phyloP scores from a whole-genome alignment of 148 eudicot genomes.

The Spergularia bocconei region DNA sequence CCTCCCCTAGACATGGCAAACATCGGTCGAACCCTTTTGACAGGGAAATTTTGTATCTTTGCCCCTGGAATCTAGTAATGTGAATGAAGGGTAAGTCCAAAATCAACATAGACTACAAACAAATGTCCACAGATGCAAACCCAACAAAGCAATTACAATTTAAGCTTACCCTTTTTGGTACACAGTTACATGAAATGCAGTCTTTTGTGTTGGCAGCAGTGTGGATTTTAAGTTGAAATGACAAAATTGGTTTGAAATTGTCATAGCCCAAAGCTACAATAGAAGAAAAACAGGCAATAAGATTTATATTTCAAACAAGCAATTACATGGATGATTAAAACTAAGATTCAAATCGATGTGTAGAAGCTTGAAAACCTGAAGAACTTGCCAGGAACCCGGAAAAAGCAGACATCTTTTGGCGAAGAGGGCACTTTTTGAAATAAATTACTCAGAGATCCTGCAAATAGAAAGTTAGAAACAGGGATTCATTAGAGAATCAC shows the following conservation, averaged over 20 bases:
- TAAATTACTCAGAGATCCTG: not conserved
- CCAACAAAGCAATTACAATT: not conserved
- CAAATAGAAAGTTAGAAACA: not conserved
- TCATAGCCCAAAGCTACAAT: conserved; percentile 25
- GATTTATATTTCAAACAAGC: not conserved
- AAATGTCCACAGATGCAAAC: not conserved
- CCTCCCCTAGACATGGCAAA: conserved; percentile 35
- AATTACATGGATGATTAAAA: not conserved
- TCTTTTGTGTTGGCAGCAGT: conserved; percentile 10
- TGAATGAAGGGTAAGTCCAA: not conserved
- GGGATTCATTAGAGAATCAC: not conserved
- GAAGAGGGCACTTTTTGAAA: not conserved
- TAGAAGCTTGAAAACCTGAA: conserved; percentile 27
- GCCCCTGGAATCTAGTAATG: conserved; percentile 22
- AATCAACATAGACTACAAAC: not conserved
- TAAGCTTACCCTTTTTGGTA: conserved; percentile 24
- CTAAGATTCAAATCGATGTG: not conserved
- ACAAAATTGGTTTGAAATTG: conserved; percentile 20
- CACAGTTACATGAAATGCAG: conserved; percentile 6
- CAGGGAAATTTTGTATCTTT: conserved; percentile 13
- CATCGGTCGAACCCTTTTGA: conserved; percentile 10
- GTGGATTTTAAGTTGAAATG: conserved; percentile 16
- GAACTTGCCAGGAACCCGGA: conserved; percentile 24
- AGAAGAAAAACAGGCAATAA: not conserved
- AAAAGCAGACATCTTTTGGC: conserved; percentile 24